Conservation (phyloP, 345 rosid genomes). For the Eucalyptus regnans region DNA sequence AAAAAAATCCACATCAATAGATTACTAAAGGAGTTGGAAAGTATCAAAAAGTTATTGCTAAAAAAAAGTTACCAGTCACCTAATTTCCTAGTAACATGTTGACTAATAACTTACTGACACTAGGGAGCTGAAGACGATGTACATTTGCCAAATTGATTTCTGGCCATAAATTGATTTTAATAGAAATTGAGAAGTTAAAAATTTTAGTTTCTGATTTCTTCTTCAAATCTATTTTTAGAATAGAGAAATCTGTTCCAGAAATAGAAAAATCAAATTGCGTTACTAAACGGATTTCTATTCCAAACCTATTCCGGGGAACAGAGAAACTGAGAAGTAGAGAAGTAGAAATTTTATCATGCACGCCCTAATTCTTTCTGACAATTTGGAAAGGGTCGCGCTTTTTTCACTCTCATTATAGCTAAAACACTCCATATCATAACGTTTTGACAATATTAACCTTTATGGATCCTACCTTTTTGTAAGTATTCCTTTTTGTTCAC, state of each 20-base stretch:
- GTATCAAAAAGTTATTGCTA: neutral
- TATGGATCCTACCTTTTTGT: neutral
- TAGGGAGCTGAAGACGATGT: too few species aligned
- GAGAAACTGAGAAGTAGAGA: fast-evolving
- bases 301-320: too few species aligned
- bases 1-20: neutral
- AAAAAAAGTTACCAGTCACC: neutral
- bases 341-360: too few species aligned
- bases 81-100: neutral
- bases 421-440: too few species aligned
- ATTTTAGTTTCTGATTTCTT: too few species aligned
- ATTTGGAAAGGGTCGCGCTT: neutral
- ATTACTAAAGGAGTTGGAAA: neutral
- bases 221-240: too few species aligned
- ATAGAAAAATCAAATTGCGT: too few species aligned
- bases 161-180: too few species aligned
- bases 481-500: neutral
- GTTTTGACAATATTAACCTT: neutral
- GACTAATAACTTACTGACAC: neutral
- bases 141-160: too few species aligned
- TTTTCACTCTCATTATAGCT: neutral
- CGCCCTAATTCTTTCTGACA: neutral
- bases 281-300: too few species aligned
- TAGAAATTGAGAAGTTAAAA: too few species aligned
- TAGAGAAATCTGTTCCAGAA: too few species aligned